Evolutionary conservation across 2,329 filamentous ascomycete species (phyloP).

Genomic region (Penicillium psychrosexuale): DNA sequence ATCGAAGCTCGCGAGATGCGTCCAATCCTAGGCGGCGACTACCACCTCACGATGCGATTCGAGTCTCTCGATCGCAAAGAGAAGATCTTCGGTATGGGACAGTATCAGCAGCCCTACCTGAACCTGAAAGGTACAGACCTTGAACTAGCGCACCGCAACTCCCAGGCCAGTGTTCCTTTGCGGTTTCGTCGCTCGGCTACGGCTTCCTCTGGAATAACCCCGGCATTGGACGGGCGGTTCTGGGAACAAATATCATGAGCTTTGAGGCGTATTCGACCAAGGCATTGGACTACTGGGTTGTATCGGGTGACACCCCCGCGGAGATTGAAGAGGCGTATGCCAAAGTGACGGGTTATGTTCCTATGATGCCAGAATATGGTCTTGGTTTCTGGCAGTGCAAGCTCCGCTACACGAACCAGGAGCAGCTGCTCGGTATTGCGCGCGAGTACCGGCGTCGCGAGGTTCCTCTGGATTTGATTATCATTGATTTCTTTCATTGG

Average conservation of each 20-base stretch:
- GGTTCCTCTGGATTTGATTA: slow-evolving; percentile 63
- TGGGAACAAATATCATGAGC: slow-evolving; percentile 60
- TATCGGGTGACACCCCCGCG: slow-evolving; percentile 55
- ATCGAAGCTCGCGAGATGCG: slow-evolving; percentile 59
- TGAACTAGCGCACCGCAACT: slow-evolving; percentile 65
- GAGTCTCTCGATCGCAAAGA: slow-evolving; percentile 56
- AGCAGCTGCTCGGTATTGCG: slow-evolving; percentile 59
- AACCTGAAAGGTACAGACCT: slow-evolving; percentile 62
- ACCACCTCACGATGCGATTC: slow-evolving; percentile 57
- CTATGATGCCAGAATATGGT: slow-evolving; percentile 67
- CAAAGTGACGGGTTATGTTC: slow-evolving; percentile 56
- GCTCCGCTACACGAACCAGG: slow-evolving; percentile 63
- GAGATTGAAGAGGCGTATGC: slow-evolving; percentile 59
- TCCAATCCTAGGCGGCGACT: slow-evolving; percentile 53
- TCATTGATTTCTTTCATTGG: slow-evolving; percentile 68
- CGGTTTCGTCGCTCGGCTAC: slow-evolving; percentile 59
- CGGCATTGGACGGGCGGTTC: slow-evolving; percentile 57
- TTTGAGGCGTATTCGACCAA: slow-evolving; percentile 61
- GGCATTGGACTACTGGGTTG: slow-evolving; percentile 62
- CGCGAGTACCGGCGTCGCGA: slow-evolving; percentile 56
- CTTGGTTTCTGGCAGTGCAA: slow-evolving; percentile 69
- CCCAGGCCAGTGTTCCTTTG: slow-evolving; percentile 63
- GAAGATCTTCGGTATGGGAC: slow-evolving; percentile 66
- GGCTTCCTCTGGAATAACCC: slow-evolving; percentile 67
- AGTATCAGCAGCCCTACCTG: slow-evolving; percentile 64